phyloP scores from a whole-genome alignment of 257 asterid species.

The Verbascum thapsus region DNA sequence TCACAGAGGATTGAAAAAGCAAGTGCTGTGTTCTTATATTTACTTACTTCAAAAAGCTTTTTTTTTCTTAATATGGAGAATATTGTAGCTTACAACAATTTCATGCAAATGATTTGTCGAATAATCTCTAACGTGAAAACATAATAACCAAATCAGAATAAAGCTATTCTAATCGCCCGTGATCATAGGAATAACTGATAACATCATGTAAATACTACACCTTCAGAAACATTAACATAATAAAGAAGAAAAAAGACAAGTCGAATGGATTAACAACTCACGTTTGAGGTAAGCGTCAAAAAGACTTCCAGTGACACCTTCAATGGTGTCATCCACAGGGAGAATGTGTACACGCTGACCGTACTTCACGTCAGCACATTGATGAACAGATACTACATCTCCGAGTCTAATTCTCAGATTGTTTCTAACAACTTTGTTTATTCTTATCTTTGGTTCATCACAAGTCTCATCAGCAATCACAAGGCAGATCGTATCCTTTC shows the following conservation, averaged over 20 bases:
- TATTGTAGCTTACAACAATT: neutral
- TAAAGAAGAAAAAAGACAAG: neutral
- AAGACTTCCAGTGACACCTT: constrained; percentile 69
- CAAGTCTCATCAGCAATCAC: constrained; percentile 74
- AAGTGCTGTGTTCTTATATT: neutral
- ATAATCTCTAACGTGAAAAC: neutral
- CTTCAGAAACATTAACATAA: too few species aligned
- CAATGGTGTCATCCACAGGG: constrained; percentile 62
- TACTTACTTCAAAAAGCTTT: neutral
- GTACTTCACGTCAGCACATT: constrained; percentile 61
- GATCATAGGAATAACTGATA: too few species aligned
- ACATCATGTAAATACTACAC: too few species aligned
- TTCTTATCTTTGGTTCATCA: constrained; percentile 63
- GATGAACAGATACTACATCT: constrained; percentile 74
- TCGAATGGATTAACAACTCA: constrained; percentile 34
- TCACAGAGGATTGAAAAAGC: neutral
- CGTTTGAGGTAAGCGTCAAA: constrained; percentile 70
- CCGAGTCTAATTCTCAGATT: constrained; percentile 68
- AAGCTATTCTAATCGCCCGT: too few species aligned
- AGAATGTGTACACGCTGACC: constrained; percentile 63
- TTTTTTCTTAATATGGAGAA: neutral
- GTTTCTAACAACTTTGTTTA: constrained; percentile 74
- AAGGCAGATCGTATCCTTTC: constrained; percentile 67
- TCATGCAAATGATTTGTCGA: neutral
- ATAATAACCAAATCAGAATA: too few species aligned